Base-by-base conservation (phyloP, 768 basidiomycete species). In the Podaxis pistillaris region DNA sequence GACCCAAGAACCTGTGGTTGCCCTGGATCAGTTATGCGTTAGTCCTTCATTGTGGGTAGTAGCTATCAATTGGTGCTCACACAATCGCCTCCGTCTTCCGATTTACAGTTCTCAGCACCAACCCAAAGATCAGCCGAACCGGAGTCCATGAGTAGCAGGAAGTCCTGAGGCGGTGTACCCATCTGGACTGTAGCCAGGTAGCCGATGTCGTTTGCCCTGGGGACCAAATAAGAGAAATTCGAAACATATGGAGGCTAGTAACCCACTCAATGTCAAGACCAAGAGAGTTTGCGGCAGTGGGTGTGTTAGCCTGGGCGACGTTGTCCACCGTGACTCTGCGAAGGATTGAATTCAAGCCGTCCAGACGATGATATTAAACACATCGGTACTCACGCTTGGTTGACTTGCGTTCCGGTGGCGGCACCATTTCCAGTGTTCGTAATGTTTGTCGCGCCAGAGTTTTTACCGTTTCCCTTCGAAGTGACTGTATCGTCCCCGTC, bases 51-150 rank as follows among this genome's bases (percentile, higher is more conserved):
- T 33, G 30, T 55, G 50, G 37, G 13, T n/a, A 38, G 6, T 19
- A 30, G 22, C 9, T n/a, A 9, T 22, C 17, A 44, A 17, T n/a
- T 17, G 4, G 17, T 12, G 67, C 74, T 69, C 63, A 75, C 74
- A 55, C 74, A 74, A 41, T 64, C 68, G 44, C 71, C 72, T 22
- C 74, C 75, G n/a, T 65, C 67, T 36, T 72, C 67, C 19, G 72
- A 71, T 22, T 70, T 70, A 62, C 85, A 86, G 22, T 70, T 71
- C 64, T 83, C 82, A 12, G 78, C 74, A 4, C 75, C 78, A 38
- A 85, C 84, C 85, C 86, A 87, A 56, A 85, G 76, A 70, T 89
- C 87, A 0, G 85, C 81, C 2, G 84, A 86, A 22, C 88, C 87
- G 2, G 83, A 82, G 70, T 89, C 87, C 76, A 89, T 80, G 28